These are phyloP conservation scores for Penicillium dipodomyicola DNA, from an alignment of 495 filamentous ascomycete species.

Conservation along the genomic window DNA sequence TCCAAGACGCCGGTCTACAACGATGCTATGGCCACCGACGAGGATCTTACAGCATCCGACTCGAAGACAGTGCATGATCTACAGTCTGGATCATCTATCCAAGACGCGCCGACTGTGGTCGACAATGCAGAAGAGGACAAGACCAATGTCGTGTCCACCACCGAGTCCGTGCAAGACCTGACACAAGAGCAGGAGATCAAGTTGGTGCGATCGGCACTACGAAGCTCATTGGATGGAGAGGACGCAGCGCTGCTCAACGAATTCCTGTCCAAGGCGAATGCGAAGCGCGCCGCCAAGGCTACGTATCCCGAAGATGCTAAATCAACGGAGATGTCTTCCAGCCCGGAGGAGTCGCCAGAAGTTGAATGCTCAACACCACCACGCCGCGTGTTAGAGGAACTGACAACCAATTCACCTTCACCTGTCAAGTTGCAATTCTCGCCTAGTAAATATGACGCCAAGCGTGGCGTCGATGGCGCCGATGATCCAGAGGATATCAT, in stretches of 20 bases:
- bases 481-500: conserved; percentile 17
- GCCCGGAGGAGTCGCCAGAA: conserved; percentile 24
- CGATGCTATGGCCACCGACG: conserved; percentile 11
- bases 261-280: conserved; percentile 59
- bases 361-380: conserved; percentile 37
- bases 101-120: conserved; percentile 5
- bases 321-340: conserved; percentile 15
- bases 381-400: conserved; percentile 50
- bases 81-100: conserved; percentile 8
- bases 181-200: conserved; percentile 38
- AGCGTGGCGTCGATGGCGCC: conserved; percentile 6
- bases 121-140: conserved; percentile 9
- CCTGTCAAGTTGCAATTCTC: conserved; percentile 41
- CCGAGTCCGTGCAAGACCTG: conserved; percentile 24
- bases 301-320: conserved; percentile 27
- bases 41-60: conserved; percentile 7
- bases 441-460: conserved; percentile 28
- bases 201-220: conserved; percentile 42
- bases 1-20: conserved; percentile 16
- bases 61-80: conserved; percentile 15
- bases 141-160: conserved; percentile 8
- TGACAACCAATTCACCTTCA: conserved; percentile 55
- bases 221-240: conserved; percentile 49
- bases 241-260: conserved; percentile 60
- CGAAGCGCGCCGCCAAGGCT: conserved; percentile 56